Base-by-base conservation (phyloP, 768 basidiomycete species). In the Collybiopsis confluens region DNA sequence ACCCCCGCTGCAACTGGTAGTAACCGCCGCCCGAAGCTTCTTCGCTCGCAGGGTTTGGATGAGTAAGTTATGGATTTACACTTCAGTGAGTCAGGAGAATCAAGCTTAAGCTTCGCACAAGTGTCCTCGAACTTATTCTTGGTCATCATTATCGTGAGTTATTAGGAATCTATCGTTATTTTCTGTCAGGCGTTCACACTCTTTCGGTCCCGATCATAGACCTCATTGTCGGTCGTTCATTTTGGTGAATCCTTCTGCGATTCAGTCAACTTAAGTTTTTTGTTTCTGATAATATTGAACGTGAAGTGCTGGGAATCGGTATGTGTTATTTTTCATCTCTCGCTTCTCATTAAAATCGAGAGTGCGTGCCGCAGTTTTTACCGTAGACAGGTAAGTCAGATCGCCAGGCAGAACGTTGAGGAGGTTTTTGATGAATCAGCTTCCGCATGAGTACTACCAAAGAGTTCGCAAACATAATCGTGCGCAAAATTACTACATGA, bases 1-100 rank as follows among this genome's bases (percentile, higher is more conserved):
- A 30, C 18, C 38, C 47, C 26, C 33, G 6, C 23, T 53, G 26
- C 26, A 27, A 49, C 26, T 15, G 16, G 24, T 36, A 56, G 8
- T 33, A 57, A 23, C 21, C 20, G 3, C 13, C 10, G 41, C 13
- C n/a, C 13, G 9, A 54, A 80, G 78, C 57, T 81, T 78, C 64
- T 81, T 80, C 59, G 77, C 77, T 33, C 76, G 75, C 10, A 73
- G 79, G 47, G 75, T 79, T 15, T 78, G 73, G 74, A 72, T 73
- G 62, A 70, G 77, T 77, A 60, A 40, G 72, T 41, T 3, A 28
- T 26, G 18, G 15, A 7, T 23, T 8, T 7, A 44, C 13, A 18
- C 8, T 21, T 28, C 15, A 20, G n/a, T n/a, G n/a, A 42, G 30
- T 18, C 11, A 28, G 30, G 9, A 44, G 37, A 30, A 20, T 26